These are phyloP conservation scores for Claviceps monticola DNA, from an alignment of 2,329 filamentous ascomycete genomes.

Conservation along the genomic window DNA sequence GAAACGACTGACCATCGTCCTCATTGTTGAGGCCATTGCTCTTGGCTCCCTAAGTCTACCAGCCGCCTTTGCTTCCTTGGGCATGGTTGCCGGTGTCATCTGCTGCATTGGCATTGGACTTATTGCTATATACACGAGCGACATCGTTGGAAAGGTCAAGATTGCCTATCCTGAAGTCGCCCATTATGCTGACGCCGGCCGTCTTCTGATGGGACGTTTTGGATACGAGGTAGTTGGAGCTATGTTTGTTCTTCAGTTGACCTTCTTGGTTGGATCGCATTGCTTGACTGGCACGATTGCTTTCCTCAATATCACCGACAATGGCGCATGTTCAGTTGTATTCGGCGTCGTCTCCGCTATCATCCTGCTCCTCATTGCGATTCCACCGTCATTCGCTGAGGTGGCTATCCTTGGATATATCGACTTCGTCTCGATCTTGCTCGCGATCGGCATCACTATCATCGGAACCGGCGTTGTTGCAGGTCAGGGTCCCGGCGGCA, in stretches of 20 bases:
- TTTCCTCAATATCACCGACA: constrained; percentile 48
- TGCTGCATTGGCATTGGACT: constrained; percentile 28
- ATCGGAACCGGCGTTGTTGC: constrained; percentile 43
- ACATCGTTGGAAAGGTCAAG: constrained; percentile 34
- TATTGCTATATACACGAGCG: constrained; percentile 33
- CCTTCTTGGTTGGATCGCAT: constrained; percentile 61
- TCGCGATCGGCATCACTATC: constrained; percentile 53
- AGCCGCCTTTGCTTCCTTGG: constrained; percentile 36
- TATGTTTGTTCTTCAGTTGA: constrained; percentile 48
- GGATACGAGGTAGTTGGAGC: constrained; percentile 49
- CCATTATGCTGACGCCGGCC: constrained; percentile 55
- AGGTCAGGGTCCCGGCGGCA: constrained; percentile 16
- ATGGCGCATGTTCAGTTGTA: constrained; percentile 33
- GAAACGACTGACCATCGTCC: constrained; percentile 41
- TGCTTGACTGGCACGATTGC: constrained; percentile 56
- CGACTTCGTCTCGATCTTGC: constrained; percentile 47
- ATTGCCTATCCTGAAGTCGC: constrained; percentile 41
- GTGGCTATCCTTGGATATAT: constrained; percentile 36
- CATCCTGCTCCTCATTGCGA: constrained; percentile 29
- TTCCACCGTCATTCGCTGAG: constrained; percentile 35
- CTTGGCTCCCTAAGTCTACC: constrained; percentile 39
- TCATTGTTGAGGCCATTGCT: constrained; percentile 44
- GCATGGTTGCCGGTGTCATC: constrained; percentile 37
- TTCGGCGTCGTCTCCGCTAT: constrained; percentile 33
- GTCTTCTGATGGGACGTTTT: constrained; percentile 43